Conservation (phyloP, 208 protist species). For the Trypanosoma platydactyli region DNA sequence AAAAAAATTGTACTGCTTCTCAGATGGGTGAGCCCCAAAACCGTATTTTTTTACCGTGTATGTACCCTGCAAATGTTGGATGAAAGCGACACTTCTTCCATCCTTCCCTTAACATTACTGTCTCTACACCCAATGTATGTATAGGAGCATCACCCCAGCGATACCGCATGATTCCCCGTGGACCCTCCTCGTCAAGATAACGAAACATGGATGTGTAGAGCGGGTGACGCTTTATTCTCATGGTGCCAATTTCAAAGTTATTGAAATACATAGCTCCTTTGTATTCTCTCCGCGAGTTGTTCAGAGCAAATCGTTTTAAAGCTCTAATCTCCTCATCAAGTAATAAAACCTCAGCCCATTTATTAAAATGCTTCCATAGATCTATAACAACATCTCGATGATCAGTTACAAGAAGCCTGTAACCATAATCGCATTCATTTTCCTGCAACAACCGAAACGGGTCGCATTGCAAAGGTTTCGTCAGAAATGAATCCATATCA, state of each 20-base stretch:
- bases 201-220: conserved; percentile 28
- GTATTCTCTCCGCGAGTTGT: conserved; percentile 6
- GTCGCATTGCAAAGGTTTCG: conserved; percentile 28
- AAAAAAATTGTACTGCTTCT: background rate
- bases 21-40: no score
- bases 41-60: background rate
- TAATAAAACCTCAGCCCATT: conserved; percentile 1
- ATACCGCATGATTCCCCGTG: conserved; percentile 34
- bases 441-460: conserved; percentile 32
- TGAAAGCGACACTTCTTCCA: conserved; percentile 20
- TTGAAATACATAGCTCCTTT: conserved; percentile 36
- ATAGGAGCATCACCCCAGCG: conserved; percentile 41
- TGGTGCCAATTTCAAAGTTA: conserved; percentile 38
- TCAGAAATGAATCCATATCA: conserved; percentile 40
- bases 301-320: background rate
- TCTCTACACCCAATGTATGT: conserved; percentile 34
- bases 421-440: conserved; percentile 35
- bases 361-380: conserved; percentile 15
- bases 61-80: conserved; percentile 7
- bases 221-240: conserved; percentile 27
- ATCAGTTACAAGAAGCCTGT: conserved; percentile 14
- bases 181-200: conserved; percentile 27
- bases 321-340: background rate
- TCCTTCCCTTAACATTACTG: conserved; percentile 17
- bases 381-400: background rate